These are phyloP conservation scores for Aciculosporium take DNA, from an alignment of 2,329 filamentous ascomycete species.

Conservation along the genomic window DNA sequence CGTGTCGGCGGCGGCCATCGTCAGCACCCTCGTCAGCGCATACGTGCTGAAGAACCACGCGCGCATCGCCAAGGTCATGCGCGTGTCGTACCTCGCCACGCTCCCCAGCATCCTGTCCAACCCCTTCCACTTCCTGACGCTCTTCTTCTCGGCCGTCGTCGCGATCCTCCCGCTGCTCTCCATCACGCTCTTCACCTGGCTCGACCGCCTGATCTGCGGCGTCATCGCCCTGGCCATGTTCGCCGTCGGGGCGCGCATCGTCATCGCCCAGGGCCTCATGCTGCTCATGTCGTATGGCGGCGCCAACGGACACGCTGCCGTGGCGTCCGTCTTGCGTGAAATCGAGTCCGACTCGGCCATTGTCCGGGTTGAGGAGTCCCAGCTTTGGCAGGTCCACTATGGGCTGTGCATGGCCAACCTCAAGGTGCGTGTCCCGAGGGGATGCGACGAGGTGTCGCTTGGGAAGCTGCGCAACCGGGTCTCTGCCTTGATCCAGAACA, in stretches of 20 bases:
- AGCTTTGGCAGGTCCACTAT: conserved; percentile 98
- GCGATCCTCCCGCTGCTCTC: conserved; percentile 71
- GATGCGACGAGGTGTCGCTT: conserved; percentile 55
- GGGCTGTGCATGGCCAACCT: conserved; percentile 92
- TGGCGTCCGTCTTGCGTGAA: conserved; percentile 66
- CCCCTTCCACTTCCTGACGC: conserved; percentile 84
- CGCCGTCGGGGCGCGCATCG: conserved; percentile 66
- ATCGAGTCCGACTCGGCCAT: conserved; percentile 71
- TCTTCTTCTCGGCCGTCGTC: conserved; percentile 71
- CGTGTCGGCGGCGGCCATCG: conserved; percentile 67
- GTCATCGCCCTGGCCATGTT: conserved; percentile 84
- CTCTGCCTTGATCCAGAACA: conserved; percentile 65
- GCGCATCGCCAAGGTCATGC: conserved; percentile 82
- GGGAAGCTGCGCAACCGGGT: conserved; percentile 63
- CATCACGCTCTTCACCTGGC: conserved; percentile 64
- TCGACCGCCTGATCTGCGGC: conserved; percentile 70
- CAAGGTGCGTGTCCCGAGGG: conserved; percentile 55
- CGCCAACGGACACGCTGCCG: conserved; percentile 27
- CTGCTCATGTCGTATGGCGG: conserved; percentile 75
- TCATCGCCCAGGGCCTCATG: conserved; percentile 80
- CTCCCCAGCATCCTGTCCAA: conserved; percentile 83
- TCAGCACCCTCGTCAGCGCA: conserved; percentile 72
- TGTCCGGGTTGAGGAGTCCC: conserved; percentile 68
- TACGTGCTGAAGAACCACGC: conserved; percentile 81
- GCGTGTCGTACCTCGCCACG: conserved; percentile 66